phyloP scores from a whole-genome alignment of 2,329 filamentous ascomycete species.

The Lizonia empirigonia region DNA sequence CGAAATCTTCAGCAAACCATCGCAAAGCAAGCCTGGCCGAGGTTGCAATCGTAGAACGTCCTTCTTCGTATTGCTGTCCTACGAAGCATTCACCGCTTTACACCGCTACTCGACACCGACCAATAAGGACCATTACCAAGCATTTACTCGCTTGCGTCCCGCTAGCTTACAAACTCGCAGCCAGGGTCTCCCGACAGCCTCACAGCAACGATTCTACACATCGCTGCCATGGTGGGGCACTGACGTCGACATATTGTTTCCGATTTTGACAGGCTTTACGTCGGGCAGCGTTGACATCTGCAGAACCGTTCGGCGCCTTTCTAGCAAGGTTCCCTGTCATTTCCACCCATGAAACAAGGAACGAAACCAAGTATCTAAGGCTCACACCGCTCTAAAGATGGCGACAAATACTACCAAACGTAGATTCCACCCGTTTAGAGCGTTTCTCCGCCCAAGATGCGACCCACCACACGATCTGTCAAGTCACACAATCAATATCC shows the following conservation, averaged over 20 bases:
- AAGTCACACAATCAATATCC: not conserved
- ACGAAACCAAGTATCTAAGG: constrained; percentile 8
- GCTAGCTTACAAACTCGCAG: constrained; percentile 12
- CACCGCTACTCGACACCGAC: constrained; percentile 9
- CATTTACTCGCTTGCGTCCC: constrained; percentile 10
- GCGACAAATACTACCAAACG: not conserved
- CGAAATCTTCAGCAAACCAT: not conserved
- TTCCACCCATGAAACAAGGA: not conserved
- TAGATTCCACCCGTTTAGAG: not conserved
- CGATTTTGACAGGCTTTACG: not conserved
- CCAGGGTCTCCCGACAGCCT: constrained; percentile 12
- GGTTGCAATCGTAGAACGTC: not conserved
- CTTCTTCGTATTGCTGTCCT: constrained; percentile 1
- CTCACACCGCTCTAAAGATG: constrained; percentile 14
- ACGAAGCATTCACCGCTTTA: constrained; percentile 16
- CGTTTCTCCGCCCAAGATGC: not conserved
- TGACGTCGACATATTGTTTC: constrained; percentile 16
- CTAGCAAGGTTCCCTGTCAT: constrained; percentile 9
- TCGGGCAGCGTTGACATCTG: constrained; percentile 5
- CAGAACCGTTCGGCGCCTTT: constrained; percentile 12
- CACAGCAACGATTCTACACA: constrained; percentile 3
- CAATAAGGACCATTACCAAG: constrained; percentile 1
- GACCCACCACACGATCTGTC: constrained; percentile 1
- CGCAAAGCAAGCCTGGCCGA: not conserved
- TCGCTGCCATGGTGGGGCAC: constrained; percentile 2